phyloP scores from a whole-genome alignment of 2,329 filamentous ascomycete genomes.

The Calonectria naviculata region DNA sequence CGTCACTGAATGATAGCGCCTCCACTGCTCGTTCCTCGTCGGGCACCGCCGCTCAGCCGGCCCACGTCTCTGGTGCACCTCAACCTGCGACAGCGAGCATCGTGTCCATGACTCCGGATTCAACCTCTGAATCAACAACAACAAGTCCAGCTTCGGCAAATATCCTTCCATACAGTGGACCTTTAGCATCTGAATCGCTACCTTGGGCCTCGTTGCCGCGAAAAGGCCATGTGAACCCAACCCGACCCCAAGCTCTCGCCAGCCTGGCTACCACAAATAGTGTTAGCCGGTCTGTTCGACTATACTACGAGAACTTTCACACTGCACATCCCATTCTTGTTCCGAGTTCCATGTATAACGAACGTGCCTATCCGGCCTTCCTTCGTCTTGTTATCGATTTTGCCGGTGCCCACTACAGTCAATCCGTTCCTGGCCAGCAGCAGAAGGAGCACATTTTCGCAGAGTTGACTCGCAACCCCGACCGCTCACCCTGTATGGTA shows the following conservation, averaged over 20 bases:
- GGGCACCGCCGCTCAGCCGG: no score
- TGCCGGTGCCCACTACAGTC: slow-evolving; percentile 30
- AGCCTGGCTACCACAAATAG: not conserved
- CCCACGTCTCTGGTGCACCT: not conserved
- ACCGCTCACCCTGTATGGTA: not conserved
- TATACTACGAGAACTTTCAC: slow-evolving; percentile 38
- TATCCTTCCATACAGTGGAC: not conserved
- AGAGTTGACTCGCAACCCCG: not conserved
- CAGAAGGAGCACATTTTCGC: not conserved
- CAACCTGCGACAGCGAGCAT: not conserved
- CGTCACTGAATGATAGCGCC: not conserved
- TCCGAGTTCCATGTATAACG: slow-evolving; percentile 26
- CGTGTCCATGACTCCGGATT: not conserved
- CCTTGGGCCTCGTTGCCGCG: not conserved
- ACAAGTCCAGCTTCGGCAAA: not conserved
- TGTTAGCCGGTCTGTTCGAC: not conserved
- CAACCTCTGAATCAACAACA: not conserved
- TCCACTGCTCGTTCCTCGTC: not conserved
- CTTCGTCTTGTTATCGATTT: slow-evolving; percentile 32
- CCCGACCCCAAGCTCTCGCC: not conserved
- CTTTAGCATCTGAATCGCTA: not conserved
- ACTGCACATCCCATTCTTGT: slow-evolving; percentile 32
- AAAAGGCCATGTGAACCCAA: not conserved
- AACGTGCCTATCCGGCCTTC: slow-evolving; percentile 22
- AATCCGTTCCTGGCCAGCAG: slow-evolving; percentile 16